Conservation (phyloP, 2,329 filamentous ascomycete species). For the Phialophora macrospora region DNA sequence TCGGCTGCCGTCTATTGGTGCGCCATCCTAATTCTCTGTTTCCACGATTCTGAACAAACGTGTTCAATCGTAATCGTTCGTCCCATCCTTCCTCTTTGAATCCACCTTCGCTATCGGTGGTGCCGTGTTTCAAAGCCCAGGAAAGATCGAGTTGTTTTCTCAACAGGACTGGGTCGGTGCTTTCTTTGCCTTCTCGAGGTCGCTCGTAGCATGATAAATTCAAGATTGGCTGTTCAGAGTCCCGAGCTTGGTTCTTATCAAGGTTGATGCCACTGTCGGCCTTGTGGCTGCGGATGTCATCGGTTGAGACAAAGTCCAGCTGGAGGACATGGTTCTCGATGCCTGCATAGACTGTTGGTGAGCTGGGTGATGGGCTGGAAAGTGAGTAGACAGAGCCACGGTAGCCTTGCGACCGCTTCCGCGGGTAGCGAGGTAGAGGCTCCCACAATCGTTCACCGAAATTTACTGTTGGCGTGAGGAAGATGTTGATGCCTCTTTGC, state of each 20-base stretch:
- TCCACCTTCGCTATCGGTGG: not conserved
- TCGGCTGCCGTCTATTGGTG: not conserved
- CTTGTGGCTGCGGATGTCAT: slow-evolving; percentile 45
- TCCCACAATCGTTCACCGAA: slow-evolving; percentile 30
- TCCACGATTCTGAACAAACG: slow-evolving; percentile 3
- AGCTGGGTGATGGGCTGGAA: slow-evolving; percentile 51
- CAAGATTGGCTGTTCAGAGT: slow-evolving; percentile 37
- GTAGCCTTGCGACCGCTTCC: slow-evolving; percentile 42
- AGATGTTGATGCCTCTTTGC: slow-evolving; percentile 50
- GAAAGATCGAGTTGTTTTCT: slow-evolving; percentile 34
- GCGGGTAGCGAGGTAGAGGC: slow-evolving; percentile 28
- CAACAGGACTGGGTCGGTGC: slow-evolving; percentile 37
- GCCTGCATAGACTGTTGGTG: slow-evolving; percentile 53
- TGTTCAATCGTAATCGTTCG: slow-evolving; percentile 19
- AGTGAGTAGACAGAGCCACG: slow-evolving; percentile 53
- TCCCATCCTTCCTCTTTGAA: slow-evolving; percentile 12
- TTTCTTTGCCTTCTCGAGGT: slow-evolving; percentile 42
- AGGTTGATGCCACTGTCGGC: slow-evolving; percentile 6
- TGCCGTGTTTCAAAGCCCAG: not conserved
- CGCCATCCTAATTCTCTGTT: slow-evolving; percentile 1
- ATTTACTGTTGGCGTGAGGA: slow-evolving; percentile 45
- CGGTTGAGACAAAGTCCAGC: slow-evolving; percentile 52
- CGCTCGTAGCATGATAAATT: slow-evolving; percentile 53
- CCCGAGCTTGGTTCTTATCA: not conserved
- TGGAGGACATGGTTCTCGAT: slow-evolving; percentile 50